Evolutionary conservation across 495 filamentous ascomycete genomes (phyloP), one percentile per base, ranked within the genome.

Genomic region (Xylaria grammica): DNA sequence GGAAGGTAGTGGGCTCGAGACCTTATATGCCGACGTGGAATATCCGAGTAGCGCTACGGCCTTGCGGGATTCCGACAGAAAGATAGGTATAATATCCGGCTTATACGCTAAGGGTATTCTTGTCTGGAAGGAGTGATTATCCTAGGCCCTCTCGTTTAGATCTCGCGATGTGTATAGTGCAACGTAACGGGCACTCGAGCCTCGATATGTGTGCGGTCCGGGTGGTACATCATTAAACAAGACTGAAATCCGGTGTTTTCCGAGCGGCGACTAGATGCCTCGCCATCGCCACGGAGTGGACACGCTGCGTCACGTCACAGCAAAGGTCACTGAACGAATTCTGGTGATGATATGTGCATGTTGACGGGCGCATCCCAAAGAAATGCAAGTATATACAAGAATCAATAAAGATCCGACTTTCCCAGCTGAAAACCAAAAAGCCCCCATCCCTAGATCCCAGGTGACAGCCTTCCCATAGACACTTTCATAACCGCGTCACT

Each of bases 101-200:
- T 54, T 84, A 36, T 84, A 82, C 59, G 78, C 77, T 17, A 74
- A 70, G 58, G 81, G 81, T 11, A 62, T 84, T 27, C 49, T 81
- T 59, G 75, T 79, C 0, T 82, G 79, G 74, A 75, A 57, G 51
- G 77, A 77, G 49, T 79, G 44, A 32, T 32, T 27, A 1, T 38
- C 4, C 4, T 15, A 38, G 5, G 7, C n/a, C 36, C 19, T 20
- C 34, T 42, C 15, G 3, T 3, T 42, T 42, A 36, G 34, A 36
- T 36, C 34, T 36, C 34, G 34, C 6, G 34, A 42, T 9, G 17
- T 42, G 8, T 42, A 42, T 17, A 36, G 11, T 11, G 34, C 34
- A 36, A 36, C 34, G 34, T 36, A 36, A 11, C 34, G 34, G 34
- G 34, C 11, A 6, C 5, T 36, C 34, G 5, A 36, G 5, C 6